Evolutionary conservation across 371 early-diverging fungal species (phyloP), one percentile per base, ranked within the genome.

Genomic region (Mortierella sp.): DNA sequence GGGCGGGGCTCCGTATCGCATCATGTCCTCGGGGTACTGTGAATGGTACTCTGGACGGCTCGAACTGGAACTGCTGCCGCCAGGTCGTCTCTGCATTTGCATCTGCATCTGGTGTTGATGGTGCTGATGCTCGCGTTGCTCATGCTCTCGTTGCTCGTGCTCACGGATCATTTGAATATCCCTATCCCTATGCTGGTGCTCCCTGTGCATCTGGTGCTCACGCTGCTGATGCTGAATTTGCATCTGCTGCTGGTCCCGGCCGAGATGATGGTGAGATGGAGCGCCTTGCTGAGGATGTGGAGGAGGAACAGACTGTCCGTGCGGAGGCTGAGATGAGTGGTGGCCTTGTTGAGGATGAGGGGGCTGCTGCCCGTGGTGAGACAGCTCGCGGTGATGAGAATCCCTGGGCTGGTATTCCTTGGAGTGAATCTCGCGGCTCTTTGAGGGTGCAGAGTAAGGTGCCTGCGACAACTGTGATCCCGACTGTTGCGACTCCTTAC

Each of bases 141-240:
- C 82, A 16, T 57, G 77, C 34, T 86, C 82, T 14, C 81, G 70
- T 6, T 77, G 84, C 43, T 83, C 80, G 34, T 79, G 83, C n/a
- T 85, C 85, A 28, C 85, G 85, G 61, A 85, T 78, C 81, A 85
- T 61, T n/a, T 80, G 84, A 21, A 78, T 84, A 51, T 84, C 84
- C 16, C 84, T 84, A 51, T 84, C 84, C 24, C 84, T 73, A 43
- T 84, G 86, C 26, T 72, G 77, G 57, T 80, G 84, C 21, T 84
- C 81, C 19, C 81, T 73, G 28, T 80, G 80, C 76, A 80, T 55
- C 40, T 59, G 77, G 51, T 84, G 85, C 13, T 84, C 81, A 14
- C 81, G 80, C 28, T 80, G 81, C 76, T 77, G 83, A 11, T 79
- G 84, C 19, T 76, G 83, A 59, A 80, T 77, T 69, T 77, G 85